These are phyloP conservation scores for Chalaropsis thielavioides DNA, from an alignment of 2,329 filamentous ascomycete species.

Conservation along the genomic window DNA sequence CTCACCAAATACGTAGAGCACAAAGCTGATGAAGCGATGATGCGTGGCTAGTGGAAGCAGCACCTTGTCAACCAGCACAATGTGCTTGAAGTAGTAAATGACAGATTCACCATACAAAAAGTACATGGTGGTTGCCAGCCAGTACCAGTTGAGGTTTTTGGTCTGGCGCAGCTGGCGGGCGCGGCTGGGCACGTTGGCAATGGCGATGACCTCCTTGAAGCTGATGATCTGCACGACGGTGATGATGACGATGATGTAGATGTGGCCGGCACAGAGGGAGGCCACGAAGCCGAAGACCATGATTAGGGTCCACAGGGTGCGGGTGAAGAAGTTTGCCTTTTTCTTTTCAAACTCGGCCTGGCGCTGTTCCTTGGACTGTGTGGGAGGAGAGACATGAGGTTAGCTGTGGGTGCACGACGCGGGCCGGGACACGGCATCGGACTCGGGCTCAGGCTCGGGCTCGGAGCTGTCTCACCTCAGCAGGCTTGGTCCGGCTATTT, in stretches of 20 bases:
- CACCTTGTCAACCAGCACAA: conserved; percentile 86
- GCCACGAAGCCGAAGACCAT: conserved; percentile 93
- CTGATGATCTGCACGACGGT: conserved; percentile 91
- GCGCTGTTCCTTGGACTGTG: conserved; percentile 6
- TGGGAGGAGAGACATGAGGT: conserved; percentile 15
- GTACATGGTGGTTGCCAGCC: conserved; percentile 97
- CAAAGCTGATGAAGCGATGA: conserved; percentile 96
- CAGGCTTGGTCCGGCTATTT: background rate
- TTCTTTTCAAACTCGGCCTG: conserved; percentile 82
- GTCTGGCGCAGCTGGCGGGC: conserved; percentile 85
- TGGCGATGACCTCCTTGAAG: conserved; percentile 98
- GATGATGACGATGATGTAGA: conserved; percentile 89
- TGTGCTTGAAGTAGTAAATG: conserved; percentile 99
- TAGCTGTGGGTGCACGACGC: conserved; percentile 14
- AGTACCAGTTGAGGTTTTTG: conserved; percentile 98
- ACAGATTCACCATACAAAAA: conserved; percentile 97
- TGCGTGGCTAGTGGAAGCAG: conserved; percentile 88
- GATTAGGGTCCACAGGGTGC: conserved; percentile 93
- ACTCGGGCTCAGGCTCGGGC: too few relatives aligned
- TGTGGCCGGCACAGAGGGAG: conserved; percentile 86
- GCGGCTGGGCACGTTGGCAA: conserved; percentile 83
- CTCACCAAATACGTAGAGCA: conserved; percentile 91
- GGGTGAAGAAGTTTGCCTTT: conserved; percentile 91
- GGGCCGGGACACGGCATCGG: too few relatives aligned
- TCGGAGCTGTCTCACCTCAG: background rate